A percentile compares a stretch with the other conserved stretches of the same genome.
Conservation (phyloP, 2,329 filamentous ascomycete species). For the Apiospora phragmitis region DNA sequence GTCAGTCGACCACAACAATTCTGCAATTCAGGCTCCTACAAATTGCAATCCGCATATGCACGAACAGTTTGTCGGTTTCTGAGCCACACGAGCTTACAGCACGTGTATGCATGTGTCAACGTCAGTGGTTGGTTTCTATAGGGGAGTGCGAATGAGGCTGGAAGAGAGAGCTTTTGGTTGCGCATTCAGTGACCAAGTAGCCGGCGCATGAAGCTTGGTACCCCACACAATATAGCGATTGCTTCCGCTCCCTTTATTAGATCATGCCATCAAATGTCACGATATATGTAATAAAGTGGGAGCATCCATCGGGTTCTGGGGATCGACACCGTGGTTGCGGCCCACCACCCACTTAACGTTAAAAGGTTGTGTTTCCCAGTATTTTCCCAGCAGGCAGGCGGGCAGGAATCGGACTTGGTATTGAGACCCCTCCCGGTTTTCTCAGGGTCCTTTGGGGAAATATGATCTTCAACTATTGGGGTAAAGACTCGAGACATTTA, state of each 20-base stretch:
- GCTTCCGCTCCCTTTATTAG: constrained; percentile 4
- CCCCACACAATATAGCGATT: neutral
- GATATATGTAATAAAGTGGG: constrained; percentile 5
- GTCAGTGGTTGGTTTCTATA: neutral
- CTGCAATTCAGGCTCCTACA: neutral
- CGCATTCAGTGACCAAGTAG: neutral
- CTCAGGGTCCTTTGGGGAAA: constrained; percentile 5
- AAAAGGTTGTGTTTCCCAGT: constrained; percentile 1
- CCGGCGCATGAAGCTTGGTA: neutral
- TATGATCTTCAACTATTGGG: constrained; percentile 4
- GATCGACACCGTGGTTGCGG: constrained; percentile 1
- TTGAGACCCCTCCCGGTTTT: neutral
- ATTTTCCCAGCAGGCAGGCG: neutral
- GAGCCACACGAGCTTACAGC: neutral
- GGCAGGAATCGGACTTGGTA: neutral
- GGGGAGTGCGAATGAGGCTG: neutral
- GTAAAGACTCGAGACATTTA: neutral
- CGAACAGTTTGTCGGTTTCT: neutral
- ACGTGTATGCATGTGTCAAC: constrained; percentile 2
- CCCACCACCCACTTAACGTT: constrained; percentile 8
- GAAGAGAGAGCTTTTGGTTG: neutral
- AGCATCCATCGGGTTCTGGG: constrained; percentile 5
- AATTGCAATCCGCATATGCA: neutral
- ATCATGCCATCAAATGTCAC: constrained; percentile 7
- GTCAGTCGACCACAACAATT: neutral